Conservation (phyloP, 1,284 basidiomycete genomes). For the Somion occarium region DNA sequence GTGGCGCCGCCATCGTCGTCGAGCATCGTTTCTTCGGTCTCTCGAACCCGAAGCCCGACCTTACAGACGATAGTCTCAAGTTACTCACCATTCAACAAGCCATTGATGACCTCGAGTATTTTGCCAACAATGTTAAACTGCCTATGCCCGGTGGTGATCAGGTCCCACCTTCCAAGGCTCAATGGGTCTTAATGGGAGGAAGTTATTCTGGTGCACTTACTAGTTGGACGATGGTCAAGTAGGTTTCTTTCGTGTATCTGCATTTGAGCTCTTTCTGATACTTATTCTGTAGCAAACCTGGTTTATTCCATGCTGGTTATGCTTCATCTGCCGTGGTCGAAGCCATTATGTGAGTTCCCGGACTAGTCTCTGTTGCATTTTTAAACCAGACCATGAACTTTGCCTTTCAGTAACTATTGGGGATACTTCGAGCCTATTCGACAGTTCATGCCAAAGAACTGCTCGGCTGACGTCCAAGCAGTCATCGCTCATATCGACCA, state of each 20-base stretch:
- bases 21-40: conserved; percentile 51
- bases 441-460: conserved; percentile 66
- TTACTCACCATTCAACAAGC: conserved; percentile 68
- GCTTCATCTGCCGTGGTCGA: conserved; percentile 70
- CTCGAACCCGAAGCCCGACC: conserved; percentile 56
- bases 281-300: conserved; percentile 46
- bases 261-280: neutral
- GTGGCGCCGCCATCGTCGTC: conserved; percentile 58
- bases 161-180: conserved; percentile 51
- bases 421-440: conserved; percentile 68
- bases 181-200: conserved; percentile 70
- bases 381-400: neutral
- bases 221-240: conserved; percentile 72
- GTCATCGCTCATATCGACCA: conserved; percentile 60
- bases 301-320: conserved; percentile 63
- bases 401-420: conserved; percentile 45
- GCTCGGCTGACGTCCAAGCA: conserved; percentile 65
- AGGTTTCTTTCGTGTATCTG: conserved; percentile 17
- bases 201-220: conserved; percentile 69
- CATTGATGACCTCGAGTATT: conserved; percentile 67
- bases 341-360: conserved; percentile 55
- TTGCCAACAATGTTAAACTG: conserved; percentile 59
- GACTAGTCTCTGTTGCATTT: too few species aligned
- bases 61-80: conserved; percentile 53
- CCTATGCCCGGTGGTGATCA: conserved; percentile 61